phyloP scores from a whole-genome alignment of 768 basidiomycete genomes.

The Amyloporia xantha region DNA sequence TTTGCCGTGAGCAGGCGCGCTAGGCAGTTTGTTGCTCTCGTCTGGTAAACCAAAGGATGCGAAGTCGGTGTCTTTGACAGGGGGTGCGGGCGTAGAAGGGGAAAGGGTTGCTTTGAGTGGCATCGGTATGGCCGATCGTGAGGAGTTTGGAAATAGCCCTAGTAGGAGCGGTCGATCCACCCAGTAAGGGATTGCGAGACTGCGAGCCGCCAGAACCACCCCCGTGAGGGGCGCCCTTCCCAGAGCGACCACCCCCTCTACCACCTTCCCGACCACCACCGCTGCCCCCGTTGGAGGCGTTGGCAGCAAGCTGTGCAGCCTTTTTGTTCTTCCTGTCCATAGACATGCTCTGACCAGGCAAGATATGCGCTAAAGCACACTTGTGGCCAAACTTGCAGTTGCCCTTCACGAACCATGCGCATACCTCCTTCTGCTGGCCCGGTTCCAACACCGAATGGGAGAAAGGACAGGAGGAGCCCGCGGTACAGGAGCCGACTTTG shows the following conservation, averaged over 20 bases:
- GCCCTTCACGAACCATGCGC: slow-evolving; percentile 91
- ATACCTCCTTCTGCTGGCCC: slow-evolving; percentile 73
- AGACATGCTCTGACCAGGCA: slow-evolving; percentile 89
- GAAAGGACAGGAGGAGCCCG: slow-evolving; percentile 93
- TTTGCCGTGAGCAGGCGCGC: slow-evolving; percentile 34
- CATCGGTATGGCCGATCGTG: slow-evolving; percentile 59
- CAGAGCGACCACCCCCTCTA: slow-evolving; percentile 30
- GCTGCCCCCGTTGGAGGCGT: slow-evolving; percentile 25
- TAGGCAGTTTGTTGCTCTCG: slow-evolving; percentile 43
- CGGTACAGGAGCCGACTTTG: slow-evolving; percentile 90
- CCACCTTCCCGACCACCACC: slow-evolving; percentile 28
- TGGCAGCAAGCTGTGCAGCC: slow-evolving; percentile 63
- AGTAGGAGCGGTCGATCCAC: slow-evolving; percentile 67
- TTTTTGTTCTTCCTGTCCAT: slow-evolving; percentile 99
- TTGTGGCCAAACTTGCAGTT: slow-evolving; percentile 78
- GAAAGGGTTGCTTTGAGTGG: slow-evolving; percentile 67
- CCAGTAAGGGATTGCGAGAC: slow-evolving; percentile 30
- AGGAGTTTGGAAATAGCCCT: slow-evolving; percentile 35
- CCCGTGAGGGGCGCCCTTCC: slow-evolving; percentile 15
- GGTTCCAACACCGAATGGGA: slow-evolving; percentile 73
- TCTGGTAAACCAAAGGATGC: slow-evolving; percentile 63
- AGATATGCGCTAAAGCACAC: slow-evolving; percentile 90
- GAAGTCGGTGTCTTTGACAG: slow-evolving; percentile 70
- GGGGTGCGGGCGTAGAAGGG: slow-evolving; percentile 74
- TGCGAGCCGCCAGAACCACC: slow-evolving; percentile 12